Conservation (phyloP, 1,139 yeast genomes). For the Suhomyces terraborum region DNA sequence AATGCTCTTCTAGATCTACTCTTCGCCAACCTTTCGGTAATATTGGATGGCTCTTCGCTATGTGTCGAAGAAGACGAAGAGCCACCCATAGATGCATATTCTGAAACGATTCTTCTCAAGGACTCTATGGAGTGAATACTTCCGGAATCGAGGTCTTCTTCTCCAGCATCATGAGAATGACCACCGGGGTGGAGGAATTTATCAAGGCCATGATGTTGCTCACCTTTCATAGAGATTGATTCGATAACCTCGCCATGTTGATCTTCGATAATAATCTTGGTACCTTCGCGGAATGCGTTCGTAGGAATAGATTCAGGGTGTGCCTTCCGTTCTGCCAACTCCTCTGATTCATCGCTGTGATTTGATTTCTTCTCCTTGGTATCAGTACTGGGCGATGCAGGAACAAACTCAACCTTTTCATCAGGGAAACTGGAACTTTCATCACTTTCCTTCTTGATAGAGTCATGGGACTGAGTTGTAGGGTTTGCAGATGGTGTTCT, state of each 20-base stretch:
- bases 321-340: constrained; percentile 4
- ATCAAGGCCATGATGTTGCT: background rate
- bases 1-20: constrained; percentile 26
- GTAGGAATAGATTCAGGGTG: constrained; percentile 23
- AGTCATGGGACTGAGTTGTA: constrained; percentile 12
- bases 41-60: background rate
- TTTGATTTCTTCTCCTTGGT: background rate
- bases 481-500: constrained; percentile 25
- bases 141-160: constrained; percentile 9
- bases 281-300: constrained; percentile 75
- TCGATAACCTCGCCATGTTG: constrained; percentile 75
- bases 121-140: constrained; percentile 48
- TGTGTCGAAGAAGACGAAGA: constrained; percentile 5
- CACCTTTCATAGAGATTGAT: constrained; percentile 26
- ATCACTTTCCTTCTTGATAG: constrained; percentile 15
- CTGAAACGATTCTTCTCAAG: constrained; percentile 39
- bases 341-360: constrained; percentile 3
- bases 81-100: constrained; percentile 27
- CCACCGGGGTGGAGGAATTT: constrained; percentile 15
- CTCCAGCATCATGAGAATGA: background rate
- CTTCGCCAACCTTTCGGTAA: constrained; percentile 15
- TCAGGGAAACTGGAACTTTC: constrained; percentile 15
- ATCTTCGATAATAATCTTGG: constrained; percentile 72
- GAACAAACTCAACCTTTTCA: constrained; percentile 12
- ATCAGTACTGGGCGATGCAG: constrained; percentile 1